Evolutionary conservation across 2,329 filamentous ascomycete genomes (phyloP).

Genomic region (Fusarium longipes): DNA sequence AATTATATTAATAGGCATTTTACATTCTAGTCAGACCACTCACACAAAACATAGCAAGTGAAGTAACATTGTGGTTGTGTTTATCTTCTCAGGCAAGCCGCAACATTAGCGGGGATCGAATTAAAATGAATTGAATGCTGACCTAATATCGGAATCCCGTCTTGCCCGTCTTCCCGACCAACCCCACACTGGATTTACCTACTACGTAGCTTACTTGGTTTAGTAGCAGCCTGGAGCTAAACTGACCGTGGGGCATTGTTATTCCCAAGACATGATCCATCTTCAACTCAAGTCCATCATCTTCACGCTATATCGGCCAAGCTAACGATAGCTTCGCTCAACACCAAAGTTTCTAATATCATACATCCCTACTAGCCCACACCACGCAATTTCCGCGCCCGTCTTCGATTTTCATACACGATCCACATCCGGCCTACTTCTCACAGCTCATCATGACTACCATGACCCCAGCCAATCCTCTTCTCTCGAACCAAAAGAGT

Average conservation of each 20-base stretch:
- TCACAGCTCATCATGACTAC: conserved; percentile 59
- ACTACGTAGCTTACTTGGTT: no score
- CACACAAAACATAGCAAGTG: background rate
- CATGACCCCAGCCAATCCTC: conserved; percentile 59
- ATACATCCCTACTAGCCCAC: background rate
- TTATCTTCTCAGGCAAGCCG: background rate
- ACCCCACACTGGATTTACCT: conserved; percentile 20
- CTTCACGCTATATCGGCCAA: conserved; percentile 9
- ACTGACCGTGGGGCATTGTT: conserved; percentile 33
- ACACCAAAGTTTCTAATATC: background rate
- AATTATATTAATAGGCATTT: background rate
- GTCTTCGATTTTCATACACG: background rate
- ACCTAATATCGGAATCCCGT: conserved; percentile 12
- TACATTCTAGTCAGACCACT: background rate
- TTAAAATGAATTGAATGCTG: conserved; percentile 21
- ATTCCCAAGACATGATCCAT: conserved; percentile 9
- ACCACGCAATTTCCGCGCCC: background rate
- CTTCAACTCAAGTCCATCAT: conserved; percentile 16
- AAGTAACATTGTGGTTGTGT: background rate
- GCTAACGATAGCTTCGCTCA: conserved; percentile 26
- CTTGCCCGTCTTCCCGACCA: background rate
- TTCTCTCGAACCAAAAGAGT: conserved; percentile 74
- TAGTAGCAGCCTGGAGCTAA: background rate
- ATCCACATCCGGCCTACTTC: background rate
- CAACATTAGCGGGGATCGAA: conserved; percentile 25